Evolutionary conservation across 2,329 filamentous ascomycete genomes (phyloP), one percentile per base, ranked within the genome.

Genomic region (Neonectria punicea): DNA sequence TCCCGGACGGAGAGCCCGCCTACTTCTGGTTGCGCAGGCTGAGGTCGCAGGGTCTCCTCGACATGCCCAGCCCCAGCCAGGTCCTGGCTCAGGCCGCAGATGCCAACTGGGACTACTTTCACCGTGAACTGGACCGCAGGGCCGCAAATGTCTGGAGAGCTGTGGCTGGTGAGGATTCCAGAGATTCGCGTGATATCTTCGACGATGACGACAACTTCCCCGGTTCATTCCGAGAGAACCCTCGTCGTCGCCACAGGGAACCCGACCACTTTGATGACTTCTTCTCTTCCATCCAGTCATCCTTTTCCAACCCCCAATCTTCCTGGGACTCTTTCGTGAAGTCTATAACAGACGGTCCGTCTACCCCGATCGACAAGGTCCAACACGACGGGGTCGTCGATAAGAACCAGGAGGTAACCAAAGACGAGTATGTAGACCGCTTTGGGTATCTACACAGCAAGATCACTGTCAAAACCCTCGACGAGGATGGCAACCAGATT

Each of bases 371-470:
- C 6, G 63, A 70, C 16, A 61, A 67, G 18, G 20, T 18, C 6
- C 62, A 70, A 20, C 46, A 62, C 9, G 58, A 67, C 34, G 57
- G 61, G 18, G 32, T 66, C 36, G 57, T 63, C 22, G 61, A 72
- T 5, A 69, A 77, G 13, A 76, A 71, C 41, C 78, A 78, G 57
- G 76, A 78, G 28, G 74, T 80, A 28, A 75, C 76, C 2, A 80
- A 76, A 28, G 77, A 82, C 5, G 81, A 85, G 65, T 78, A 81
- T 55, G 77, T 82, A 5, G 83, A 85, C 69, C 68, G 73, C 8
- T 79, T 78, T 55, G 84, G 83, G 34, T 81, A 83, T 66, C 68
- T 79, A 13, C 82, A 84, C 62, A 78, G 76, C 56, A 83, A 80
- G 68, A 77, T 78, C 9, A 80, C 79, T 7, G 76, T 80, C 28